Percentiles rank a stretch among this genome's conserved stretches.
phyloP scores from a whole-genome alignment of 2,329 filamentous ascomycete species.

The Venturiaceae sp. region DNA sequence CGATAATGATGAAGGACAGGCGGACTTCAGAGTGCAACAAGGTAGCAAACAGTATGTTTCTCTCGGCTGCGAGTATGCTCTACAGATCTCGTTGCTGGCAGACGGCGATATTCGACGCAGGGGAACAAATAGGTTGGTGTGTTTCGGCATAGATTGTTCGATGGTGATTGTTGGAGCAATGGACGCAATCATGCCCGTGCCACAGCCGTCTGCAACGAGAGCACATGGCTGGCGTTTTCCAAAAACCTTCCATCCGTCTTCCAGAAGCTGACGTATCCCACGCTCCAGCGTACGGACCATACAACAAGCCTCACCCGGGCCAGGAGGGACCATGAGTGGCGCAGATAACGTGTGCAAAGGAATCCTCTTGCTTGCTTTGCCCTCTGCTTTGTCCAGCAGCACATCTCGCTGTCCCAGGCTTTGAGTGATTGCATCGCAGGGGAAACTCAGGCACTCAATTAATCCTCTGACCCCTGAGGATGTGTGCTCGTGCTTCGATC shows the following conservation, averaged over 20 bases:
- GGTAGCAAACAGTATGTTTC: neutral
- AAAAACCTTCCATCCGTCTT: neutral
- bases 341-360: no score
- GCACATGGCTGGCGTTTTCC: conserved; percentile 1
- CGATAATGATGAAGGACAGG: neutral
- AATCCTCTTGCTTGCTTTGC: no score
- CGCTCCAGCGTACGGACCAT: no score
- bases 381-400: no score
- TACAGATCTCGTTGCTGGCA: neutral
- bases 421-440: neutral
- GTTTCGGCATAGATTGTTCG: neutral
- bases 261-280: neutral
- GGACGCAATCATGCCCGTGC: neutral
- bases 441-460: neutral
- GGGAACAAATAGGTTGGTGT: neutral
- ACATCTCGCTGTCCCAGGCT: neutral
- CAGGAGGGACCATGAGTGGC: neutral
- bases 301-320: no score
- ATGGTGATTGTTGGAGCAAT: neutral
- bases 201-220: neutral
- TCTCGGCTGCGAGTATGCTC: neutral
- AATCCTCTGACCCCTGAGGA: neutral
- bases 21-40: neutral
- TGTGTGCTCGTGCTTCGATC: no score
- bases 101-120: conserved; percentile 1